These are phyloP conservation scores for Malassezia globosa DNA, from an alignment of 1,284 basidiomycete species.

Conservation along the genomic window DNA sequence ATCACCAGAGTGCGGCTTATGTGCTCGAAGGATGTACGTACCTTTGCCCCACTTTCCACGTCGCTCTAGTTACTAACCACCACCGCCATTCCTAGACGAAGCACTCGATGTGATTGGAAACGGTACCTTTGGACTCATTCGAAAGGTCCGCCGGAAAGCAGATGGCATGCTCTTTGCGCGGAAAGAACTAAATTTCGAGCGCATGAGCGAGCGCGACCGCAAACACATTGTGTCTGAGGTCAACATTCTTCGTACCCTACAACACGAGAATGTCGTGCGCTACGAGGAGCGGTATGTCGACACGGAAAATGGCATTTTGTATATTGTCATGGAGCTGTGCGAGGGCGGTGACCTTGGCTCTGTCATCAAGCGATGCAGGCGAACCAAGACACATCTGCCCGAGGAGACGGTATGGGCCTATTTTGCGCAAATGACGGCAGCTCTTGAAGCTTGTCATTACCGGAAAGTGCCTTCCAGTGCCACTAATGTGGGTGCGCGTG, in stretches of 20 bases:
- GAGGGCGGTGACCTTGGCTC: conserved; percentile 81
- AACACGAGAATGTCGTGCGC: conserved; percentile 87
- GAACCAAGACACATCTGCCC: conserved; percentile 50
- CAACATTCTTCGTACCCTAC: conserved; percentile 85
- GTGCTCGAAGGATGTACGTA: conserved; percentile 15
- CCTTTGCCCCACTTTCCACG: background rate
- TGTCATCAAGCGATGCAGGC: conserved; percentile 64
- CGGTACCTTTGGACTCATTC: conserved; percentile 92
- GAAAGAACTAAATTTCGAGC: conserved; percentile 89
- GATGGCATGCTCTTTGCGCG: conserved; percentile 83
- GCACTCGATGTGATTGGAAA: conserved; percentile 83
- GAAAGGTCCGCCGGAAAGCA: conserved; percentile 71
- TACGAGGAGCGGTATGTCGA: conserved; percentile 86
- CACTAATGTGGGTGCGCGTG: background rate
- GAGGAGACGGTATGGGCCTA: conserved; percentile 92
- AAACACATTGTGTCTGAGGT: conserved; percentile 97
- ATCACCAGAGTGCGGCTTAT: conserved; percentile 1
- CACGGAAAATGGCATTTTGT: conserved; percentile 59
- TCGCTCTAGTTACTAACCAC: background rate
- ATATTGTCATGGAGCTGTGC: conserved; percentile 56
- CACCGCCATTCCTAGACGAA: conserved; percentile 56
- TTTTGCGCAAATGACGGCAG: conserved; percentile 82
- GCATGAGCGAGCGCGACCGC: conserved; percentile 80
- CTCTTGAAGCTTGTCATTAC: conserved; percentile 75
- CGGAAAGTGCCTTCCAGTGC: conserved; percentile 8